Base-by-base conservation (phyloP, 1,284 basidiomycete genomes). In the Ceratobasidium sp. region DNA sequence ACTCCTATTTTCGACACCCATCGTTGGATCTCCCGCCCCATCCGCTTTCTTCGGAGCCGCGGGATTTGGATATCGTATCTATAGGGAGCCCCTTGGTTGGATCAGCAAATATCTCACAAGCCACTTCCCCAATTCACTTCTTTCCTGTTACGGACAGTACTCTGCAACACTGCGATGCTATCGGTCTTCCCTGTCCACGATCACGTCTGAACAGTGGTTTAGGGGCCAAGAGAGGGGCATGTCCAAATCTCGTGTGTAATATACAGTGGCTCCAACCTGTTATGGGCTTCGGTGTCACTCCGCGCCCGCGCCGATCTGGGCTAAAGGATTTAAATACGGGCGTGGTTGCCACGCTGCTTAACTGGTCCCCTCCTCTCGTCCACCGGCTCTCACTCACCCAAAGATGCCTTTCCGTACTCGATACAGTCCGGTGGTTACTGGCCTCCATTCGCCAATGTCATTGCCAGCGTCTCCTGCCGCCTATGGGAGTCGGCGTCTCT, bases 161-260 rank as follows among this genome's bases (percentile, higher is more conserved):
- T 36, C 33, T 33, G 52, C 44, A 66, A 49, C 36, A 66, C 62
- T 66, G 62, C 62, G 62, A 66, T 66, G 50, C 62, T 46, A 52
- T 50, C 62, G 52, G 62, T 39, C 47, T 50, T 62, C 50, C 19
- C 14, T 36, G 46, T 62, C 44, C 41, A 66, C 52, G 62, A 66
- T 66, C 62, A 50, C 54, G 62, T 36, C 33, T 36, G 33, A 36
- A 36, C 33, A 5, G 33, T 36, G 33, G 33, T 36, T 66, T 66
- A 66, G 62, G 62, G 62, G 62, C 62, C 42, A 36, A 36, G 29
- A 50, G 46, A 66, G 62, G 62, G 62, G 62, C 62, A 64, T 39
- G 58, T 62, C 52, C 39, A 56, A 66, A n/a, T 54, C 62, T 47
- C 62, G 50, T 66, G 62, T 36, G 4, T 30, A 36, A 52, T 41